Evolutionary conservation across 345 rosid genomes (phyloP).

Genomic region (Leavenworthia alabamica): DNA sequence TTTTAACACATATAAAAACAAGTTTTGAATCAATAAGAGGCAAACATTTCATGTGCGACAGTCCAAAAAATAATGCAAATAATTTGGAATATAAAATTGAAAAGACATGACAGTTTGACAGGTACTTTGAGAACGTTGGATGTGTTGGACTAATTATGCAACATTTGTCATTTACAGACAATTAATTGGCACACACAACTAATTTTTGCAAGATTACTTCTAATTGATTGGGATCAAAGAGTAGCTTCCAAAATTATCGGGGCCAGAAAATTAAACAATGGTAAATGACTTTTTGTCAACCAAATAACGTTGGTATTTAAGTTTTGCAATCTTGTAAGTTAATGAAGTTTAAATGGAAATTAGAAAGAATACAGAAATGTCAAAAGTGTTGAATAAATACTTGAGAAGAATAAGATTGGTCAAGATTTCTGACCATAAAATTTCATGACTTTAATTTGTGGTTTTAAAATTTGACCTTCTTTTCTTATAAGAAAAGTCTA

Average conservation of each 20-base stretch:
- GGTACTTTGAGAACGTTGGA: background rate
- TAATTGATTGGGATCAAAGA: background rate
- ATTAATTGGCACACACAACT: conserved; percentile 1
- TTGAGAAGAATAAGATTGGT: background rate
- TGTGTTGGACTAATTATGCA: conserved; percentile 4
- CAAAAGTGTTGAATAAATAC: conserved; percentile 3
- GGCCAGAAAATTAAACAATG: background rate
- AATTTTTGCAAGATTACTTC: background rate
- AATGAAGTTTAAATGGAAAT: background rate
- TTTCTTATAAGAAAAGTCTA: background rate
- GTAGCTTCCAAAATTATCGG: background rate
- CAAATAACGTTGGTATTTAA: background rate
- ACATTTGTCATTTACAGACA: background rate
- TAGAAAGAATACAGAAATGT: background rate
- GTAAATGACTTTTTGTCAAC: background rate
- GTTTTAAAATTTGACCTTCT: background rate
- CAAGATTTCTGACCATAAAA: background rate
- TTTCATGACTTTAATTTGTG: background rate
- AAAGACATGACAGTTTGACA: conserved; percentile 10
- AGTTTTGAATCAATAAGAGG: background rate
- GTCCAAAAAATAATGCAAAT: conserved; percentile 4
- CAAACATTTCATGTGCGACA: conserved; percentile 18
- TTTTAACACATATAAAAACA: background rate
- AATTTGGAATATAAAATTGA: conserved; percentile 2
- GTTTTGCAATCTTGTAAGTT: background rate